phyloP scores from a whole-genome alignment of 2,329 filamentous ascomycete genomes.

The Aureobasidium mangrovei region DNA sequence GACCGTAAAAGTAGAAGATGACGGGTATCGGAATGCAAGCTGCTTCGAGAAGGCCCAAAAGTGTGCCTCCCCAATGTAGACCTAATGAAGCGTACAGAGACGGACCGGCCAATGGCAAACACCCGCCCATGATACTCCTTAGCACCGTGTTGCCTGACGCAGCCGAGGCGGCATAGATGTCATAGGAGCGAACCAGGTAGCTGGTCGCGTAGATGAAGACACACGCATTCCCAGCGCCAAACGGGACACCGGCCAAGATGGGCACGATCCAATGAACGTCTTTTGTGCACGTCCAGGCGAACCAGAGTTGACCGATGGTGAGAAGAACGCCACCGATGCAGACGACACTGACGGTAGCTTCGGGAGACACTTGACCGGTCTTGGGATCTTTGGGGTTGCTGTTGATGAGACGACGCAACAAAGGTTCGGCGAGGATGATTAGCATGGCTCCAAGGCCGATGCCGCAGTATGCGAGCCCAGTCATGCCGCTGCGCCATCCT shows the following conservation, averaged over 20 bases:
- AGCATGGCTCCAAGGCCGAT: conserved; percentile 51
- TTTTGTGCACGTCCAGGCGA: conserved; percentile 80
- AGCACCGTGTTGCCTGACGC: conserved; percentile 72
- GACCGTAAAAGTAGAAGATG: conserved; percentile 59
- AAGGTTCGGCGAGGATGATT: conserved; percentile 50
- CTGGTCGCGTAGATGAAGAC: conserved; percentile 78
- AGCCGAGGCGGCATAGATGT: conserved; percentile 72
- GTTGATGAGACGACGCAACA: conserved; percentile 71
- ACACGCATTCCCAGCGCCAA: conserved; percentile 65
- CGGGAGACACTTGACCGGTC: conserved; percentile 65
- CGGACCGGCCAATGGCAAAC: conserved; percentile 64
- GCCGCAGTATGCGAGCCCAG: conserved; percentile 71
- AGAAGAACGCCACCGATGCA: conserved; percentile 67
- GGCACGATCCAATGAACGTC: conserved; percentile 73
- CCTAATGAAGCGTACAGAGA: conserved; percentile 61
- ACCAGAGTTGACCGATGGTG: conserved; percentile 72
- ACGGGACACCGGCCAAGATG: conserved; percentile 68
- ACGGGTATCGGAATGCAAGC: conserved; percentile 72
- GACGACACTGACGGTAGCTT: conserved; percentile 73
- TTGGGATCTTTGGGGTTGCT: conserved; percentile 62
- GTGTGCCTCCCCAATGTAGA: conserved; percentile 69
- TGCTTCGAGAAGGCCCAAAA: conserved; percentile 65
- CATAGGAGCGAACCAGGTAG: conserved; percentile 70
- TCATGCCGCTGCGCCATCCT: conserved; percentile 65
- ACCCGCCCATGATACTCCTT: conserved; percentile 61